Base-by-base conservation (phyloP, 495 filamentous ascomycete genomes). In the Lasiosphaeria hispida region DNA sequence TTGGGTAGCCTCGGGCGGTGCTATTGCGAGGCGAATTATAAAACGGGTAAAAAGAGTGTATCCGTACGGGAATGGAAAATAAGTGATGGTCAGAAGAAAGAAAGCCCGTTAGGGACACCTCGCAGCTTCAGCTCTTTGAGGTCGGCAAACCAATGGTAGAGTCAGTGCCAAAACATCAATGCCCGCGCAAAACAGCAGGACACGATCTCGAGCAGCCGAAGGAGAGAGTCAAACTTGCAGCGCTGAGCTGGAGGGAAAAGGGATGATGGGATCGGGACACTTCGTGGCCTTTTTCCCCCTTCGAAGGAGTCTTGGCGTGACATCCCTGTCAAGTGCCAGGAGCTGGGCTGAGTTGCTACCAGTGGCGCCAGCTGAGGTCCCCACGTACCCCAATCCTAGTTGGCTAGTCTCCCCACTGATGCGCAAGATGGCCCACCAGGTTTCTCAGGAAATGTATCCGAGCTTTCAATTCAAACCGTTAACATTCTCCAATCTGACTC, bases 221-320 rank as follows among this genome's bases (percentile, higher is more conserved):
- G 59, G 55, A 53, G 15, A 52, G 34, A 36, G 50, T 59, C 54
- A 55, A 67, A 64, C 66, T 67, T 66, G 41, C 37, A 44, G 57
- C 59, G 42, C 55, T 61, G 54, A 60, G 56, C 55, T 63, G 56
- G 56, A 60, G 44, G 41, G 41, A 65, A 63, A 62, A 60, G 60
- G 61, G 60, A 64, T 60, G 62, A 62, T 53, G 50, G 52, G 42
- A 10, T 40, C 51, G 41, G 60, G 45, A 51, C 48, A 55, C 43
- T 57, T 64, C 66, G 64, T 69, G 67, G 67, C 67, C 67, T 68
- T 64, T 63, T 59, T 55, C 23, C 55, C 58, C 54, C 48, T 57
- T 48, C 57, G 42, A 39, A 44, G 47, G 51, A 37, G 63, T 40
- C 64, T 66, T 66, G 64, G 62, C 62, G 40, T 50, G 37, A 39